Evolutionary conservation across 169 alveolate species (phyloP), one percentile per base, ranked within the genome.

Genomic region (Plasmodium fragile): DNA sequence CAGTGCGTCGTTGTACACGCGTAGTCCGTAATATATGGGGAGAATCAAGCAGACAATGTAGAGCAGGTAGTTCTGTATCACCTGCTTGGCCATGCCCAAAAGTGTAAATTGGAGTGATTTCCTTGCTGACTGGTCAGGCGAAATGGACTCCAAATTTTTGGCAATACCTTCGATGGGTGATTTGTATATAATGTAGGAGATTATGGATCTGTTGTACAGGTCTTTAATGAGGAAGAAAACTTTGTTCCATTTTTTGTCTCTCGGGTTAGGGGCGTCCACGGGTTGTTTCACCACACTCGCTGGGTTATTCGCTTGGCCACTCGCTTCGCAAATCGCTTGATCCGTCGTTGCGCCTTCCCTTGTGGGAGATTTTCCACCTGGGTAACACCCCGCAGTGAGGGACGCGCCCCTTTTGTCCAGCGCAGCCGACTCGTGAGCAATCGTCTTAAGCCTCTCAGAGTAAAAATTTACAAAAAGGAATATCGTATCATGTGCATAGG

Each of bases 11-110:
- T 87, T 87, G 32, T 87, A 87, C 41, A 77, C 93, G 10, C 80
- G 78, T 8, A 87, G 45, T 25, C 93, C 93, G 49, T 87, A 87
- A 55, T 87, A 87, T 87, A 87, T 77, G 13, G 93, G 93, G 22
- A 87, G 45, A 18, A 87, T 87, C 43, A 92, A 90, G 22, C 95
- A 91, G 1, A 94, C 81, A 83, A 83, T 84, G 93, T 92, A 95
- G 49, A 95, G 82, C 28, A 93, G 49, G 77, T 83, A 89, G 75
- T 87, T 92, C 70, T 92, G 82, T 25, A 92, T 43, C 3, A 89
- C 72, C 72, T 87, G 69, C 81, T 87, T 87, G n/a, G 80, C 69
- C 43, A 87, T 77, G 71, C 69, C 13, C 55, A 87, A 32, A 53
- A 59, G 8, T 28, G 22, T 84, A 28, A 25, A 10, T 32, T 83